Base-by-base conservation (phyloP, 2,329 filamentous ascomycete species). In the Hirsutella minnesotensis region DNA sequence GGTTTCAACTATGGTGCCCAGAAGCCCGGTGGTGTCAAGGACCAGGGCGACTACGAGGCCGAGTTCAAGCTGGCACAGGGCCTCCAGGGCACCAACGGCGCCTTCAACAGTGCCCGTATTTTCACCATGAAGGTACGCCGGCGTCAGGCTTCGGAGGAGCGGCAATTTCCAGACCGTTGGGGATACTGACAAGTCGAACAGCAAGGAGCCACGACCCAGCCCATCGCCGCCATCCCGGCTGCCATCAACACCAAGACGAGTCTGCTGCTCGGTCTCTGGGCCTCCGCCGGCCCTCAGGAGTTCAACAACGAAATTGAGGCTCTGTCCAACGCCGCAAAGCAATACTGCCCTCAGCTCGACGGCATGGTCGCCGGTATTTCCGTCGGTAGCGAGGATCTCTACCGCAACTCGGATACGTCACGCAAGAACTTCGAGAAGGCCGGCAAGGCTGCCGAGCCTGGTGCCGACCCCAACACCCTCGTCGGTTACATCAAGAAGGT, bases 331-430 rank as follows among this genome's bases (percentile, higher is more conserved):
- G 84, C 86, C 51, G 82, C 89, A 50, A 51, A 63, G 39, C 69
- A 78, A 55, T 88, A 87, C 59, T 86, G 85, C 44, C 63, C 66
- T 9, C 65, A 71, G 39, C 79, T 94, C 53, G 72, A 73, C 33
- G 67, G 71, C 44, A 67, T 83, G 16, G 78, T 94, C 36, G 81
- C 79, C 44, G 88, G 86, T 60, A 90, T 94, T 64, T 89, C 86
- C 0, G 78, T 94, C 42, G 88, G 88, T 48, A 84, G 75, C 51
- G 88, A 95, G 70, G 88, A 95, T 60, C 73, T 92, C 36, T 92
- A 92, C 72, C 82, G 86, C 56, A 75, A 73, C 62, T 85, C 85
- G 0, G 73, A 76, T n/a, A 81, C 72, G 7, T 27, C 24, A 9
- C 86, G 84, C 44, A 73, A 81, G 47, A 63, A 68, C 24, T 27